Conservation (phyloP, 2,329 filamentous ascomycete genomes). For the Aspergillus nomiae region DNA sequence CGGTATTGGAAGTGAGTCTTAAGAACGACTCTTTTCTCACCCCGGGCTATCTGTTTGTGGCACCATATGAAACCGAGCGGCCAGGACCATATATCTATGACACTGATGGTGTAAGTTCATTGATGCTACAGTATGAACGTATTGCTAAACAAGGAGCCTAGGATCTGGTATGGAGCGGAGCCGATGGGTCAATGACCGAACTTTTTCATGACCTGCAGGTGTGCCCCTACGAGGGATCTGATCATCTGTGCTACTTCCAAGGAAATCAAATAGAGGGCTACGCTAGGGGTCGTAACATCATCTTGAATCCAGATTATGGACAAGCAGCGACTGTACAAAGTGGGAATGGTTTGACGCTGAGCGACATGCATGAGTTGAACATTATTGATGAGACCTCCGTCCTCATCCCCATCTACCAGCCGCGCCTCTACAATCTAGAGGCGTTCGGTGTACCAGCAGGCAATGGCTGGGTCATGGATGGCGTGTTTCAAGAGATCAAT, state of each 20-base stretch:
- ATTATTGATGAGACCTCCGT: conserved; percentile 46
- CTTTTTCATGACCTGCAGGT: conserved; percentile 52
- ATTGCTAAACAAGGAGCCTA: conserved; percentile 13
- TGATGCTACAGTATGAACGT: background rate
- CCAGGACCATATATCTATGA: conserved; percentile 56
- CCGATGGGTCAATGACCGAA: conserved; percentile 50
- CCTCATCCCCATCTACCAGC: conserved; percentile 45
- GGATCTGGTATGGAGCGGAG: conserved; percentile 55
- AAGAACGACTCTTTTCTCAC: conserved; percentile 22
- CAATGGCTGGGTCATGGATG: conserved; percentile 55
- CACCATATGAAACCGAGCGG: conserved; percentile 52
- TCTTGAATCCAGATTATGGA: conserved; percentile 53
- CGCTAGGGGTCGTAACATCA: conserved; percentile 54
- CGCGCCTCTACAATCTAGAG: conserved; percentile 50
- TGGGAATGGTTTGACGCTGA: conserved; percentile 42
- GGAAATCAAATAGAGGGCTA: conserved; percentile 56
- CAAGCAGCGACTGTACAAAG: conserved; percentile 50
- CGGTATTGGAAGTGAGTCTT: background rate
- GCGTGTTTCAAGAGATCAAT: conserved; percentile 56
- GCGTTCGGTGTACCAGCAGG: conserved; percentile 43
- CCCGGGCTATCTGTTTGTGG: conserved; percentile 55
- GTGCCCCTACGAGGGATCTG: conserved; percentile 50
- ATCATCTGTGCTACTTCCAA: conserved; percentile 56
- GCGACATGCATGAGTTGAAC: conserved; percentile 57
- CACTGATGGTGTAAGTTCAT: conserved; percentile 45